Conservation (phyloP, 208 protist species). For the Porcisia hertigi region DNA sequence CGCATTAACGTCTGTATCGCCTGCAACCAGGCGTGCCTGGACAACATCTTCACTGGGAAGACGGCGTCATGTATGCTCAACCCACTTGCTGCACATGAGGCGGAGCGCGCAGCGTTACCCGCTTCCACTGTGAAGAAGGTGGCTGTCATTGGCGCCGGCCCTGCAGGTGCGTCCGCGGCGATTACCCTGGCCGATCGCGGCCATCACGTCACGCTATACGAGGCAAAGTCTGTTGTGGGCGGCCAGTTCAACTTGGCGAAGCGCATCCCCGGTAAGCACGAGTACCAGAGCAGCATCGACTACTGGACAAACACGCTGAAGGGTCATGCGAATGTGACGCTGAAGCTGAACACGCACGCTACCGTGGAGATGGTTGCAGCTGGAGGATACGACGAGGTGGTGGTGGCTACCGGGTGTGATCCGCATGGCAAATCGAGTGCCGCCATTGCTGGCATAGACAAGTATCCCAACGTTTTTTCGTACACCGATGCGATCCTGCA, state of each 20-base stretch:
- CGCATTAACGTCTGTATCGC: constrained; percentile 94
- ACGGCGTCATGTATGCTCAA: constrained; percentile 92
- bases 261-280: constrained; percentile 92
- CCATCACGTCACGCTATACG: constrained; percentile 91
- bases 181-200: constrained; percentile 85
- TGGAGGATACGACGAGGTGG: constrained; percentile 81
- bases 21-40: constrained; percentile 95
- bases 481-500: constrained; percentile 86
- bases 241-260: constrained; percentile 95
- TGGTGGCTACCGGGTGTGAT: constrained; percentile 86
- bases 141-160: constrained; percentile 91
- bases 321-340: constrained; percentile 53
- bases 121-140: constrained; percentile 56
- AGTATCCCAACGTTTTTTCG: constrained; percentile 66
- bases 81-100: constrained; percentile 86
- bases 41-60: constrained; percentile 89
- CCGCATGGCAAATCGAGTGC: constrained; percentile 59
- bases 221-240: constrained; percentile 68
- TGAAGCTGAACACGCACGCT: constrained; percentile 76
- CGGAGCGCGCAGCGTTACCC: constrained; percentile 65
- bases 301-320: constrained; percentile 88
- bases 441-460: constrained; percentile 52
- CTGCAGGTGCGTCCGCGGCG: constrained; percentile 86
- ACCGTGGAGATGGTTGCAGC: constrained; percentile 69
- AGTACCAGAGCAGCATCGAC: constrained; percentile 88